Evolutionary conservation across 2,329 filamentous ascomycete genomes (phyloP).

Genomic region (Cyphellophora europaea): DNA sequence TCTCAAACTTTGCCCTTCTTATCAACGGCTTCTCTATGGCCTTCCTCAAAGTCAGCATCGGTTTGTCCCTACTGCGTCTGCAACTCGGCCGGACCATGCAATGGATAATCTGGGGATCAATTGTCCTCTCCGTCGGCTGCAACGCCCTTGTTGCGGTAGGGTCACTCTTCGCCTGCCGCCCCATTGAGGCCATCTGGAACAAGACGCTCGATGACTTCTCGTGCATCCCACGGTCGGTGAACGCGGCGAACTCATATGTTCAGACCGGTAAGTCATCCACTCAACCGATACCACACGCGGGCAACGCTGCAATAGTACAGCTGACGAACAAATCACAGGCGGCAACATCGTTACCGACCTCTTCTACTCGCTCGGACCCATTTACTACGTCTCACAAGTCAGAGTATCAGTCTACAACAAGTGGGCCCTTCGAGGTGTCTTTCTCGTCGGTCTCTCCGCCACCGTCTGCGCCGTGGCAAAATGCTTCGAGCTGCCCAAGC

Average conservation of each 20-base stretch:
- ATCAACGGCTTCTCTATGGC: slow-evolving; percentile 4
- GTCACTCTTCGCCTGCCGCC: neutral
- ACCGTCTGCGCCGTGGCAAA: slow-evolving; percentile 6
- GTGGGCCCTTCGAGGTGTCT: slow-evolving; percentile 5
- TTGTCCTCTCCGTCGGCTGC: slow-evolving; percentile 2
- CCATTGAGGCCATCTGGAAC: slow-evolving; percentile 2
- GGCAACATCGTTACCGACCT: slow-evolving; percentile 6
- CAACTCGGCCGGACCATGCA: slow-evolving; percentile 2
- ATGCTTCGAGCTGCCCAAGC: slow-evolving; percentile 1
- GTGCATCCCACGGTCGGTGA: slow-evolving; percentile 2
- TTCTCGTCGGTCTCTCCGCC: slow-evolving; percentile 3
- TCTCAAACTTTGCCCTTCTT: slow-evolving; percentile 4
- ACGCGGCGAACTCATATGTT: slow-evolving; percentile 1
- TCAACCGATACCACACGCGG: neutral
- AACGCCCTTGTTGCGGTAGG: slow-evolving; percentile 2
- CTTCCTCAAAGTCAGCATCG: slow-evolving; percentile 3
- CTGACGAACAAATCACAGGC: no score
- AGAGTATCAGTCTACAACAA: slow-evolving; percentile 4
- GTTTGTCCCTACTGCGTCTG: slow-evolving; percentile 4
- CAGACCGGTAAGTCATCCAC: slow-evolving; percentile 2
- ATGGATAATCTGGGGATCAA: slow-evolving; percentile 1
- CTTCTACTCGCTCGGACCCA: slow-evolving; percentile 3
- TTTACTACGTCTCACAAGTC: slow-evolving; percentile 4
- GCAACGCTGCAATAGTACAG: no score
- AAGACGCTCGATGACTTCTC: neutral